phyloP scores from a whole-genome alignment of 176 grass and related monocot species.

The Areca catechu region DNA sequence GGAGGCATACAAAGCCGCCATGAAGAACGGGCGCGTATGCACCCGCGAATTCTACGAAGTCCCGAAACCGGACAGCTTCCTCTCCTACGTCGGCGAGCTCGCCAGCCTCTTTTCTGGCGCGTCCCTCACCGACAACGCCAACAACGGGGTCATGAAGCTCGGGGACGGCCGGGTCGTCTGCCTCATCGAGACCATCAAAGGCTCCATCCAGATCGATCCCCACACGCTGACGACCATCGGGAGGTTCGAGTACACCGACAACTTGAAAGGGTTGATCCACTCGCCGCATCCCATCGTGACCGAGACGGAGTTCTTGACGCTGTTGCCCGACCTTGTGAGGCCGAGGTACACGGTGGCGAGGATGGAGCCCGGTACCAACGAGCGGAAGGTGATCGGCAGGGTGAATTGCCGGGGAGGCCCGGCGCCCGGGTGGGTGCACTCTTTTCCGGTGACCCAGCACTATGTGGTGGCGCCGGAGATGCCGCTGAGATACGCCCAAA shows the following conservation, averaged over 20 bases:
- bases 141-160: conserved; percentile 78
- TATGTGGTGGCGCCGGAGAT: conserved; percentile 96
- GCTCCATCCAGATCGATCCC: conserved; percentile 75
- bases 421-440: conserved; percentile 97
- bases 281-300: conserved; percentile 88
- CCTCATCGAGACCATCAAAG: conserved; percentile 93
- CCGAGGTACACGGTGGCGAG: conserved; percentile 57
- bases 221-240: conserved; percentile 83
- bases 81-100: conserved; percentile 52
- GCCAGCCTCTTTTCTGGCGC: conserved; percentile 68
- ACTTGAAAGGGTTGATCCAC: conserved; percentile 63
- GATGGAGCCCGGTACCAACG: conserved; percentile 78
- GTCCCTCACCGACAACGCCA: conserved; percentile 97
- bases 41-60: conserved; percentile 95
- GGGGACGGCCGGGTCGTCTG: conserved; percentile 92
- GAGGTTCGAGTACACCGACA: conserved; percentile 75
- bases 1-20: conserved; percentile 86
- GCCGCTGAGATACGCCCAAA: conserved; percentile 74
- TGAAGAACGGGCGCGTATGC: conserved; percentile 53
- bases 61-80: conserved; percentile 45
- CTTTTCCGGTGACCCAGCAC: conserved; percentile 78
- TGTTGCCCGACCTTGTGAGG: conserved; percentile 70
- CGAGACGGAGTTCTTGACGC: conserved; percentile 71
- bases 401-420: conserved; percentile 78
- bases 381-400: conserved; percentile 68